Evolutionary conservation across 2,329 filamentous ascomycete species (phyloP), one percentile per base, ranked within the genome.

Genomic region (Chaetomiaceae sp.): DNA sequence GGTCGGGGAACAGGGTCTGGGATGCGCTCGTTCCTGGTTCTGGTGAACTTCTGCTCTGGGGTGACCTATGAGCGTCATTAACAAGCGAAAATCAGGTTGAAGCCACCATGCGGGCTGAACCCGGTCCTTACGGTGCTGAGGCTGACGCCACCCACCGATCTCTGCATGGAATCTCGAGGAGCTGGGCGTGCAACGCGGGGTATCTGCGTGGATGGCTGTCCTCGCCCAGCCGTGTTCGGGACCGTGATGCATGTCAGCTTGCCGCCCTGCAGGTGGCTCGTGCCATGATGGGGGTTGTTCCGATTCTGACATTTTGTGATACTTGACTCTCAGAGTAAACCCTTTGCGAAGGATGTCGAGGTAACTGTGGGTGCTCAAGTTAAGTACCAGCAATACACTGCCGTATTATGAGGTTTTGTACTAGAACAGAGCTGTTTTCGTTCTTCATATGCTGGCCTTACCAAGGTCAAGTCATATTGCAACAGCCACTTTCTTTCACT

Each of bases 81-180:
- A 12, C 34, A 45, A 45, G 31, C 19, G 33, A 37, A n/a, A 21
- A 8, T 13, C 6, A 45, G 43, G 31, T 21, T 17, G 16, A 38
- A 21, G 34, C 35, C 44, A 39, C 35, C 35, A 47, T 47, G 44
- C 44, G 21, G 7, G 19, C 34, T 39, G 27, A 47, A 47, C 44
- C 44, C 17, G 44, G 44, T 37, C 25, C 10, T 30, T 9, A 17
- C 12, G 3, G 13, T 27, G n/a, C 23, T 31, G 25, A 47, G 17
- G 35, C 20, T 39, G 44, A 31, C 31, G 21, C 43, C 31, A 45
- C 20, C 8, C 23, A 17, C n/a, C n/a, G 20, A 12, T 14, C 33
- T 13, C 30, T 45, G 43, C 43, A 37, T 13, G 43, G 20, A 16
- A 23, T 17, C 12, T 25, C 13, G 31, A 37, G 20, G 31, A 35